Conservation (phyloP, 2,329 filamentous ascomycete species). For the Hymenoscyphus fraxineus region DNA sequence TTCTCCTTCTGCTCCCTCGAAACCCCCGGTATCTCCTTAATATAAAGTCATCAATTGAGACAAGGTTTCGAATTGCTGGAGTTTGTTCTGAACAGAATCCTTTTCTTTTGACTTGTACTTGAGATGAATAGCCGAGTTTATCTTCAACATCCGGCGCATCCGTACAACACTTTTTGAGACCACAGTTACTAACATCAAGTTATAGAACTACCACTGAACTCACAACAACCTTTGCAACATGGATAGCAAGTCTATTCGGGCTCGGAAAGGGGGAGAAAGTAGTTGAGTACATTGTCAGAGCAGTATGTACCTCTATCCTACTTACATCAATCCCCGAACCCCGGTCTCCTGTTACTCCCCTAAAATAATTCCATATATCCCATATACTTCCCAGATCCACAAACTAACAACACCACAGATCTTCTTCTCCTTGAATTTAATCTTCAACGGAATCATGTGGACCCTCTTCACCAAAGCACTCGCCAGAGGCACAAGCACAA, state of each 20-base stretch:
- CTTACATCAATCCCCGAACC: not conserved
- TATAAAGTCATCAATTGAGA: no score
- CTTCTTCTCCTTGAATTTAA: conserved; percentile 64
- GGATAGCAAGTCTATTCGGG: conserved; percentile 43
- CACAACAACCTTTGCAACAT: conserved; percentile 48
- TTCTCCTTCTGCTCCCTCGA: not conserved
- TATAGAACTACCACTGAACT: conserved; percentile 51
- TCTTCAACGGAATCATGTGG: conserved; percentile 60
- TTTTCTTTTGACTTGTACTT: not conserved
- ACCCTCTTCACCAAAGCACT: conserved; percentile 75
- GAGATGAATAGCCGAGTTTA: not conserved
- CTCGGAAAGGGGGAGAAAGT: conserved; percentile 43
- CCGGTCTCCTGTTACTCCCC: not conserved
- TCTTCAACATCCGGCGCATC: not conserved
- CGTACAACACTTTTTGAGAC: not conserved
- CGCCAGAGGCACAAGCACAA: conserved; percentile 69
- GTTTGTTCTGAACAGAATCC: no score
- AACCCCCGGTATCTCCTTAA: not conserved
- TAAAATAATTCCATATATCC: not conserved
- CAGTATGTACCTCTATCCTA: conserved; percentile 38
- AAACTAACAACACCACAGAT: conserved; percentile 31
- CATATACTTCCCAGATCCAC: not conserved
- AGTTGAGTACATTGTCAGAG: conserved; percentile 48
- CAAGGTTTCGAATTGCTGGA: no score
- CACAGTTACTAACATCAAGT: conserved; percentile 8